phyloP scores from a whole-genome alignment of 148 eudicot genomes.

The Persicaria maculosa region DNA sequence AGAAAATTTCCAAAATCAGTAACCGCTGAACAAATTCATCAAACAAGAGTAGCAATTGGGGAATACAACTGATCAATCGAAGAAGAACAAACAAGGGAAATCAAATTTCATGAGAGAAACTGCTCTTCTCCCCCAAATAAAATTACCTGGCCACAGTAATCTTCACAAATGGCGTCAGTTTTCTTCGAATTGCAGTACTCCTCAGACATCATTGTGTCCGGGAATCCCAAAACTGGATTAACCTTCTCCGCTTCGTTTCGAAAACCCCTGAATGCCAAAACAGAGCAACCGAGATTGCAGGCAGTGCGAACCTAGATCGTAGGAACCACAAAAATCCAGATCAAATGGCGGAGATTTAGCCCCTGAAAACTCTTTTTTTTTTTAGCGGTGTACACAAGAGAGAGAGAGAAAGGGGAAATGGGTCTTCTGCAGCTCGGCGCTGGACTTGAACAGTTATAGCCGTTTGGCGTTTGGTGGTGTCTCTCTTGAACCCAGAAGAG shows the following conservation, averaged over 20 bases:
- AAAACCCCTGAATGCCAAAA: background rate
- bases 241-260: background rate
- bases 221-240: background rate
- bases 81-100: background rate
- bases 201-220: slow-evolving; percentile 30
- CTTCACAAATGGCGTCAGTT: slow-evolving; percentile 46
- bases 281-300: slow-evolving; percentile 7
- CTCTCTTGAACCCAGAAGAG: slow-evolving; percentile 13
- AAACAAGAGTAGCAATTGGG: background rate
- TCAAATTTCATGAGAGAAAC: background rate
- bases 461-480: slow-evolving; percentile 16
- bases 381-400: slow-evolving; percentile 4
- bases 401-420: background rate
- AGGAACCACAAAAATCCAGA: background rate
- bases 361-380: background rate
- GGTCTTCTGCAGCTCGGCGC: background rate
- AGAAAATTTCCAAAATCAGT: background rate
- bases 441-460: slow-evolving; percentile 21
- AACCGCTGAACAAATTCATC: background rate
- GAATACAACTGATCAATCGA: background rate
- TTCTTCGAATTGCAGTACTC: slow-evolving; percentile 50
- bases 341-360: slow-evolving; percentile 1
- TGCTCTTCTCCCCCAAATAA: background rate
- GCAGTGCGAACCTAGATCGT: background rate
- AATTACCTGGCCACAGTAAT: slow-evolving; percentile 57